Conservation (phyloP, 177 flowering plant species). For the Vitis hybrid region DNA sequence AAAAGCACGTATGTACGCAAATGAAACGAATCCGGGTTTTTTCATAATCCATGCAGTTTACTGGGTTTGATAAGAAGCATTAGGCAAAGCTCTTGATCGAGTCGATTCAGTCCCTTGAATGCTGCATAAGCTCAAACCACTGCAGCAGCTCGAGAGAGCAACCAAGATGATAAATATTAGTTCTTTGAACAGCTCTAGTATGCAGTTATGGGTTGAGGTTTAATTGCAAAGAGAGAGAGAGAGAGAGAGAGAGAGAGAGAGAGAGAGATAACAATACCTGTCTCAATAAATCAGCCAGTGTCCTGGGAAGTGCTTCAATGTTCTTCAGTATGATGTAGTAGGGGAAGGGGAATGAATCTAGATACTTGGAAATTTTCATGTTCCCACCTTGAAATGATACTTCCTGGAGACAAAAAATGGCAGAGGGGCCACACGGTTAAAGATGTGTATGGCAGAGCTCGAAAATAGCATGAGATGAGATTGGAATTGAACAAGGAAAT, state of each 20-base stretch:
- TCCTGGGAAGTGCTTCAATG: constrained; percentile 85
- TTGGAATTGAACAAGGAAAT: constrained; percentile 3
- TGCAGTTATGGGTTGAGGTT: too few species aligned
- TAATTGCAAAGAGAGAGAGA: too few species aligned
- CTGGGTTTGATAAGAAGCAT: too few species aligned
- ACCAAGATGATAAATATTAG: too few species aligned
- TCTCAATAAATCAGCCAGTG: constrained; percentile 82
- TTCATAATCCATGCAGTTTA: too few species aligned
- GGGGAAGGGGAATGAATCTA: constrained; percentile 92
- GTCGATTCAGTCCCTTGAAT: constrained; percentile 28
- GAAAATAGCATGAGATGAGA: background rate
- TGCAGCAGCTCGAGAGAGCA: constrained; percentile 21
- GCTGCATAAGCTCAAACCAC: constrained; percentile 71
- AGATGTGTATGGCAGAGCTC: background rate
- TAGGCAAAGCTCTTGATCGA: constrained; percentile 1
- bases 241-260: too few species aligned
- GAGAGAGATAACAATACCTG: constrained; percentile 45
- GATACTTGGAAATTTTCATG: constrained; percentile 45
- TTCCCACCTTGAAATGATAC: constrained; percentile 38
- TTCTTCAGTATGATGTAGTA: constrained; percentile 76
- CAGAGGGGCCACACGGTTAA: background rate
- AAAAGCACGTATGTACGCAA: too few species aligned
- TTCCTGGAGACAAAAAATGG: constrained; percentile 38
- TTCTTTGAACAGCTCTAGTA: too few species aligned
- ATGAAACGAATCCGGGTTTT: too few species aligned